Conservation (phyloP, 2,329 filamentous ascomycete species). For the Incumbomyces delicatus region DNA sequence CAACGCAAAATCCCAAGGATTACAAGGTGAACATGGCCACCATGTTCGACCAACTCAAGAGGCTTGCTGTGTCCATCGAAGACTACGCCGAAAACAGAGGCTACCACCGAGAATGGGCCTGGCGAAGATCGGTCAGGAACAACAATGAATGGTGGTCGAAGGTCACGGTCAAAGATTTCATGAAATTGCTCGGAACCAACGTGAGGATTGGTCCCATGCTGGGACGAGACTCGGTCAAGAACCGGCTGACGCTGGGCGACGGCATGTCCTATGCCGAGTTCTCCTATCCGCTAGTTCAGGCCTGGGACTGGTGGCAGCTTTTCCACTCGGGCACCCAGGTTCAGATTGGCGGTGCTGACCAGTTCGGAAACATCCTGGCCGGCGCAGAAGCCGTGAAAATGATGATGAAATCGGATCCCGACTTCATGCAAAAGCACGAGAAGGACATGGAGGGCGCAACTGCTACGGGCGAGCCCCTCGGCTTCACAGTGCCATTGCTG, state of each 20-base stretch:
- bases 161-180: constrained; percentile 61
- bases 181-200: constrained; percentile 61
- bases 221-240: constrained; percentile 76
- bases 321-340: constrained; percentile 64
- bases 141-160: constrained; percentile 77
- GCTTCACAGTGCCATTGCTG: constrained; percentile 82
- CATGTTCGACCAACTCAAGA: constrained; percentile 44
- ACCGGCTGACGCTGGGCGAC: constrained; percentile 70
- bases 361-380: constrained; percentile 90
- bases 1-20: constrained; percentile 26
- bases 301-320: constrained; percentile 93
- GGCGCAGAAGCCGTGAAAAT: constrained; percentile 78
- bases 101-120: constrained; percentile 53
- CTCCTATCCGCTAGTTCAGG: constrained; percentile 83
- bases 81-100: constrained; percentile 55
- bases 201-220: constrained; percentile 80
- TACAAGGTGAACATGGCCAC: constrained; percentile 38
- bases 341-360: constrained; percentile 90
- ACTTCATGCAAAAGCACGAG: constrained; percentile 22
- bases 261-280: constrained; percentile 95
- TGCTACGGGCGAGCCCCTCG: constrained; percentile 50
- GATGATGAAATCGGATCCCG: constrained; percentile 50
- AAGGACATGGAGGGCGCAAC: constrained; percentile 16
- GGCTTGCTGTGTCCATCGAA: constrained; percentile 66
- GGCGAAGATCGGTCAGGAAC: constrained; percentile 61